Evolutionary conservation across 2,329 filamentous ascomycete species (phyloP).

Genomic region (Xenosphaeropsis pyriputrescens): DNA sequence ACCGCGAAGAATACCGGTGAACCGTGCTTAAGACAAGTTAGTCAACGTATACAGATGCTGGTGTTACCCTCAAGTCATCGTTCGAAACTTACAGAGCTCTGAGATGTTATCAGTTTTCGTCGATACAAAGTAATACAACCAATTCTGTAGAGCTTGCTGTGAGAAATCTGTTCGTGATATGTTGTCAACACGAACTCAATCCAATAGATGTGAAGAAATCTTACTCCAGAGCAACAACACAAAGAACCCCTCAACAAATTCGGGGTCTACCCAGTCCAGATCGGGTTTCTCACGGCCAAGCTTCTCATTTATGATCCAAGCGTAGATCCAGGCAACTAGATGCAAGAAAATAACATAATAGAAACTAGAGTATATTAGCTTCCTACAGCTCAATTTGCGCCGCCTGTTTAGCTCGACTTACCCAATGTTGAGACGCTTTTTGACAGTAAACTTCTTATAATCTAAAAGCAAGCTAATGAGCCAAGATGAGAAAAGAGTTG

Average conservation of each 20-base stretch:
- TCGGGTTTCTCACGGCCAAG: slow-evolving; percentile 39
- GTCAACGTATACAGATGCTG: too few species aligned
- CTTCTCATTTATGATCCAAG: slow-evolving; percentile 35
- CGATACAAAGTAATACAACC: slow-evolving; percentile 38
- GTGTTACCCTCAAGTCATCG: too few species aligned
- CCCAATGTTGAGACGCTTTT: slow-evolving; percentile 52
- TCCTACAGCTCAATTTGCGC: background rate
- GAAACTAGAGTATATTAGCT: slow-evolving; percentile 14
- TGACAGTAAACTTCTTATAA: slow-evolving; percentile 12
- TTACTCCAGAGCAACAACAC: slow-evolving; percentile 44
- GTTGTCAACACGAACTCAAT: background rate
- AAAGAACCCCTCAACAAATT: slow-evolving; percentile 50
- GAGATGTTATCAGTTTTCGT: slow-evolving; percentile 40
- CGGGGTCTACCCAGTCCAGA: slow-evolving; percentile 46
- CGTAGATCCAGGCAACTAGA: slow-evolving; percentile 33
- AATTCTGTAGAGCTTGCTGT: slow-evolving; percentile 36
- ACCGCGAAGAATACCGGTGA: slow-evolving; percentile 26
- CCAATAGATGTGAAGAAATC: background rate
- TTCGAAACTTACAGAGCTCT: slow-evolving; percentile 19
- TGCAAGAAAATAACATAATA: slow-evolving; percentile 44
- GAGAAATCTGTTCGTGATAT: slow-evolving; percentile 21
- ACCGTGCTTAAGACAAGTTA: slow-evolving; percentile 9
- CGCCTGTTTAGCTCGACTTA: background rate
- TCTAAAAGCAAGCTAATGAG: too few species aligned
- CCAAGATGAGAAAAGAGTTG: too few species aligned